These are phyloP conservation scores for Wickerhamiella brachini DNA, from an alignment of 805 yeast species.

Conservation along the genomic window DNA sequence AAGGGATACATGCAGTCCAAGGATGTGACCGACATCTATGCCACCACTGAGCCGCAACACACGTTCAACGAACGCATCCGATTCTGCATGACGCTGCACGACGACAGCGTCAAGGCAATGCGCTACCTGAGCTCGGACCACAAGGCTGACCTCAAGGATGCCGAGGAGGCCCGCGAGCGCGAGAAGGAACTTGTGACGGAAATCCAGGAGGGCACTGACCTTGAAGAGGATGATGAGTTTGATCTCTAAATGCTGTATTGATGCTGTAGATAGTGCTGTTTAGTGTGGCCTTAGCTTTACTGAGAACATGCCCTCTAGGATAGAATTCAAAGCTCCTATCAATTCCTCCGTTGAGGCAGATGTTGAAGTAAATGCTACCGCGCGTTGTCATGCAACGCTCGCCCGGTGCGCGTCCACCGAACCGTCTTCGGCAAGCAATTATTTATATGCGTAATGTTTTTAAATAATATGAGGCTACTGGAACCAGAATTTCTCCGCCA, in stretches of 20 bases:
- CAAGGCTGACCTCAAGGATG: conserved; percentile 36
- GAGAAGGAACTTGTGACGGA: conserved; percentile 36
- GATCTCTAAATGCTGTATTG: conserved; percentile 15
- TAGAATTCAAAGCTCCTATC: too few relatives aligned
- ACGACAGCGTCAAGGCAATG: conserved; percentile 89
- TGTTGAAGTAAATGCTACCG: too few relatives aligned
- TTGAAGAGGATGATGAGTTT: conserved; percentile 30
- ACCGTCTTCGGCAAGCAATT: too few relatives aligned
- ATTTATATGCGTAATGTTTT: not conserved
- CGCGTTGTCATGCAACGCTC: too few relatives aligned
- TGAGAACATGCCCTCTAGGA: too few relatives aligned
- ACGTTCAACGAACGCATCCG: conserved; percentile 87
- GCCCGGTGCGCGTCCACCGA: too few relatives aligned
- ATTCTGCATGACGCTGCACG: conserved; percentile 80
- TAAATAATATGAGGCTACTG: not conserved
- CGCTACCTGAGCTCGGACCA: conserved; percentile 59
- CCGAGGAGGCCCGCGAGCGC: conserved; percentile 42
- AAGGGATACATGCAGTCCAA: conserved; percentile 82
- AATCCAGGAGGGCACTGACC: conserved; percentile 30
- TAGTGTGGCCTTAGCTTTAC: too few relatives aligned
- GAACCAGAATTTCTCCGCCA: not conserved
- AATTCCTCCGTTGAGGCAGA: too few relatives aligned
- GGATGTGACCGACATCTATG: conserved; percentile 75
- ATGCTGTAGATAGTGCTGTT: too few relatives aligned
- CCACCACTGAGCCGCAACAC: conserved; percentile 73